phyloP scores from a whole-genome alignment of 345 rosid species.

The Melaleuca quinquenervia region DNA sequence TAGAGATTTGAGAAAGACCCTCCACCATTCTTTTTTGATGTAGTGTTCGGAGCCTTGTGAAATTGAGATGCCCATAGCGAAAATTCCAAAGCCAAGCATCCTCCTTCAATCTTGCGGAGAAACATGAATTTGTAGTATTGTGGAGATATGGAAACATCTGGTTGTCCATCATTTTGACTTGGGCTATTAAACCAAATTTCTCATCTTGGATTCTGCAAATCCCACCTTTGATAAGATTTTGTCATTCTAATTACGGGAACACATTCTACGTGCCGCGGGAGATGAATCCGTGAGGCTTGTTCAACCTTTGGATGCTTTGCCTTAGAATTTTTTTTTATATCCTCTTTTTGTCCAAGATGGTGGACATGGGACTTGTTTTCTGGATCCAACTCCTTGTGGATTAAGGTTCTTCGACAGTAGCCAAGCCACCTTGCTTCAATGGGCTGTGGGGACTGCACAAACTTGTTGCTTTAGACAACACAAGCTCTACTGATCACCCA shows the following conservation, averaged over 20 bases:
- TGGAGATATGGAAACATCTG: background rate
- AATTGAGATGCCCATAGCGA: background rate
- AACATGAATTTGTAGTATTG: background rate
- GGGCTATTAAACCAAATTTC: no score
- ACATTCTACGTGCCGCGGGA: background rate
- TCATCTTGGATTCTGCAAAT: no score
- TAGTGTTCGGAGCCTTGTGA: background rate
- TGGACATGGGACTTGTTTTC: background rate
- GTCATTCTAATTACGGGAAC: no score
- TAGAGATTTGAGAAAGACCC: background rate
- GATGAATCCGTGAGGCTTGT: background rate
- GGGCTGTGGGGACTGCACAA: background rate
- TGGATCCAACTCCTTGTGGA: background rate
- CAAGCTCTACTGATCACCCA: background rate
- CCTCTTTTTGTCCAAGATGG: background rate
- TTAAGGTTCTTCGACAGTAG: background rate
- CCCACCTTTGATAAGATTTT: no score
- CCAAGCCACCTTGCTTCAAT: background rate
- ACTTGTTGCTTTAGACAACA: background rate
- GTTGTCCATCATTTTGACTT: background rate
- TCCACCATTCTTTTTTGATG: background rate
- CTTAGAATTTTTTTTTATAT: background rate
- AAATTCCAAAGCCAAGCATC: background rate
- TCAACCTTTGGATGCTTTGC: background rate
- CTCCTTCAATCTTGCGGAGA: background rate